These are phyloP conservation scores for Penicillium sp. DNA, from an alignment of 2,329 filamentous ascomycete species.

Conservation along the genomic window DNA sequence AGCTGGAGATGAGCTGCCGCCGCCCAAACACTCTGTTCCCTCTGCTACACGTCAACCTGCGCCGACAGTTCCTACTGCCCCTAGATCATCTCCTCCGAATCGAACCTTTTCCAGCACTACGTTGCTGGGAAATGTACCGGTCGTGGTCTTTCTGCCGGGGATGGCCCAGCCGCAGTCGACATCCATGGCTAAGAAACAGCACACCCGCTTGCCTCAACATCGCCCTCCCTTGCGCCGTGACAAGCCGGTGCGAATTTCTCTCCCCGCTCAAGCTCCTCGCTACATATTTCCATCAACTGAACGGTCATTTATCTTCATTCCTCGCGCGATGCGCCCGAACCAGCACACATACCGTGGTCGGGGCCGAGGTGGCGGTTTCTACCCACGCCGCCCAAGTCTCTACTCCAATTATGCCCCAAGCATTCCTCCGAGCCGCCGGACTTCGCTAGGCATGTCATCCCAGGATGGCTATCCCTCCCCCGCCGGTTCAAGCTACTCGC, in stretches of 20 bases:
- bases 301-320: slow-evolving; percentile 97
- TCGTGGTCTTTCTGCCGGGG: slow-evolving; percentile 76
- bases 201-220: slow-evolving; percentile 92
- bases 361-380: slow-evolving; percentile 71
- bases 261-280: slow-evolving; percentile 74
- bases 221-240: slow-evolving; percentile 90
- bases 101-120: slow-evolving; percentile 79
- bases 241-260: slow-evolving; percentile 91
- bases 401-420: slow-evolving; percentile 85
- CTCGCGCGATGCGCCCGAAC: slow-evolving; percentile 86
- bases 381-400: slow-evolving; percentile 66
- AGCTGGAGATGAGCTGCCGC: slow-evolving; percentile 40
- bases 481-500: slow-evolving; percentile 73
- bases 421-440: slow-evolving; percentile 75
- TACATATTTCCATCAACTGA: slow-evolving; percentile 91
- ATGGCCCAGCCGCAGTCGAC: slow-evolving; percentile 70
- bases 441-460: slow-evolving; percentile 68
- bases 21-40: slow-evolving; percentile 30
- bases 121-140: slow-evolving; percentile 78
- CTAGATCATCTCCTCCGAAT: slow-evolving; percentile 67
- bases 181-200: slow-evolving; percentile 79
- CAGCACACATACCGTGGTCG: slow-evolving; percentile 73
- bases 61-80: slow-evolving; percentile 42
- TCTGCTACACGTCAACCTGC: slow-evolving; percentile 32
- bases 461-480: slow-evolving; percentile 79